Evolutionary conservation across 495 filamentous ascomycete genomes (phyloP).

Genomic region (Xylaria nigripes): DNA sequence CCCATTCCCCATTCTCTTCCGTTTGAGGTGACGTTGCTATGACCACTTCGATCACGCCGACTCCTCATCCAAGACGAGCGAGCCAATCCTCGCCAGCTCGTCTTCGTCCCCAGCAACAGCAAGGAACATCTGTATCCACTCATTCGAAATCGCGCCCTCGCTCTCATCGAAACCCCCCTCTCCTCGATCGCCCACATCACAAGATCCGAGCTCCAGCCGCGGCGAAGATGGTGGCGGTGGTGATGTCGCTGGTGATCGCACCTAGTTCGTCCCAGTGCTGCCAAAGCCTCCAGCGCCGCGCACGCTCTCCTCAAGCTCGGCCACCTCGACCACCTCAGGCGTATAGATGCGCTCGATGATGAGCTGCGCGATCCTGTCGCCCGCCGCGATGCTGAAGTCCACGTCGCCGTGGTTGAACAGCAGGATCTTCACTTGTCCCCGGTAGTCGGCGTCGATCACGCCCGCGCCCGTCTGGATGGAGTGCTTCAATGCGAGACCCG

Average conservation of each 20-base stretch:
- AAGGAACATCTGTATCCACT: not conserved
- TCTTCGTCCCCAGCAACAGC: not conserved
- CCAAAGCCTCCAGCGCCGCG: slow-evolving; percentile 89
- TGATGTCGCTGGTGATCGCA: not conserved
- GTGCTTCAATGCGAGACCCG: slow-evolving; percentile 84
- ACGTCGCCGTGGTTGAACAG: slow-evolving; percentile 83
- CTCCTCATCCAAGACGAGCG: not conserved
- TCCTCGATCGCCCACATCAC: not conserved
- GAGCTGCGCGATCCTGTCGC: slow-evolving; percentile 88
- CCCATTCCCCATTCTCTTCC: no score
- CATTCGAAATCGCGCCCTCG: not conserved
- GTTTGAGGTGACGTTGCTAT: not conserved
- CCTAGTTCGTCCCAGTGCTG: slow-evolving; percentile 62
- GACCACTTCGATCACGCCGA: not conserved
- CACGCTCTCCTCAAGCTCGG: slow-evolving; percentile 82
- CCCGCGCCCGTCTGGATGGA: slow-evolving; percentile 92
- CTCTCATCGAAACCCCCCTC: not conserved
- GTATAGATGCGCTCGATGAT: slow-evolving; percentile 90
- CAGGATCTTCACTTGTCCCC: slow-evolving; percentile 85
- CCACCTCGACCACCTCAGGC: slow-evolving; percentile 79
- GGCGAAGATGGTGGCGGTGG: not conserved
- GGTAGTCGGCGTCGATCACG: slow-evolving; percentile 96
- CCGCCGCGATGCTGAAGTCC: slow-evolving; percentile 75
- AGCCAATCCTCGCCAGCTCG: not conserved
- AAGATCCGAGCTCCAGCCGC: no score